Conservation (phyloP, 1,284 basidiomycete genomes). For the Cryptococcus sp. region DNA sequence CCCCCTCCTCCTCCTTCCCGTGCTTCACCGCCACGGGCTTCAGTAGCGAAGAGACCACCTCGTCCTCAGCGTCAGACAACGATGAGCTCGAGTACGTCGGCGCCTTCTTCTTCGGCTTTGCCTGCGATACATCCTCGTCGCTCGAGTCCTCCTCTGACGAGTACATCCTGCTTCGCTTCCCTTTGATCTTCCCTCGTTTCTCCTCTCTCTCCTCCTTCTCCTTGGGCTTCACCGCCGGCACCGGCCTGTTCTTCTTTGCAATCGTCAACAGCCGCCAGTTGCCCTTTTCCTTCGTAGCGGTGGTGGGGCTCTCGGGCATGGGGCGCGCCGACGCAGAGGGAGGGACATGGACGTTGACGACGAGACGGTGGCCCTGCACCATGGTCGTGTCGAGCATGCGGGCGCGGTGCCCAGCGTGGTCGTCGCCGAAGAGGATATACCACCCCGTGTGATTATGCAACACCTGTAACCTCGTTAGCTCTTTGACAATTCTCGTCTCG, state of each 20-base stretch:
- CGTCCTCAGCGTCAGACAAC: conserved; percentile 7
- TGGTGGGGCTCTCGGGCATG: neutral
- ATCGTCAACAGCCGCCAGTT: conserved; percentile 40
- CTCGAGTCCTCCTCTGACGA: conserved; percentile 22
- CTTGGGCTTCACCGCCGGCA: conserved; percentile 10
- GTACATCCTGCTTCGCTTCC: conserved; percentile 7
- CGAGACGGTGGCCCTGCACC: conserved; percentile 32
- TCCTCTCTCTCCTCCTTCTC: conserved; percentile 15
- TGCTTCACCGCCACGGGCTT: neutral
- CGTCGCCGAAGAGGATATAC: conserved; percentile 44
- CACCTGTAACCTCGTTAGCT: conserved; percentile 16
- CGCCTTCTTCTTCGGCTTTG: neutral
- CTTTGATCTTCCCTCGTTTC: conserved; percentile 1
- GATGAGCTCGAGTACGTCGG: conserved; percentile 6
- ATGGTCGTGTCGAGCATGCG: conserved; percentile 37
- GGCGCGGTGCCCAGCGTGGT: conserved; percentile 27
- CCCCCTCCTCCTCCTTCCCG: neutral
- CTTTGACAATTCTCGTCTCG: neutral
- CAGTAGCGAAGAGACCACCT: neutral
- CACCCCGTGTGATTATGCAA: conserved; percentile 37
- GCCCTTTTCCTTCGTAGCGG: conserved; percentile 17
- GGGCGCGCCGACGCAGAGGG: conserved; percentile 1
- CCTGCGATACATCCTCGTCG: conserved; percentile 18
- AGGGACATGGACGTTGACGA: conserved; percentile 27
- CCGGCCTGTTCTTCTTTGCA: conserved; percentile 32